Evolutionary conservation across 352 stramenopile species (phyloP), one percentile per base, ranked within the genome.

Genomic region (Albugo laibachii): DNA sequence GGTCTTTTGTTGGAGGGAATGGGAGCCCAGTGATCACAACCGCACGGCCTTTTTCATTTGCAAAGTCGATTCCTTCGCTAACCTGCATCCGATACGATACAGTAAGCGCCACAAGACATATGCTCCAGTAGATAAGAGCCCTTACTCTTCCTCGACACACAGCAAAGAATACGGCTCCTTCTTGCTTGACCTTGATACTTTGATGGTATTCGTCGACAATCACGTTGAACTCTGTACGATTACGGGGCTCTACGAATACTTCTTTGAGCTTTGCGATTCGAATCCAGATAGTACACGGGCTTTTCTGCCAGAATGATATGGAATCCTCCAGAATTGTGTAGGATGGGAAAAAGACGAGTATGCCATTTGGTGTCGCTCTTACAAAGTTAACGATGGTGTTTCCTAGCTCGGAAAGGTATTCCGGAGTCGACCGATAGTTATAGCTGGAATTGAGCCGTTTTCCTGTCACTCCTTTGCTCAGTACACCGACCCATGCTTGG

Each of bases 261-360:
- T 80, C 62, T 47, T 91, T 91, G 47, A 83, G 69, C 37, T 83
- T 67, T 15, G 64, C 48, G 12, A 91, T 69, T 11, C 78, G 65
- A 49, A 83, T 65, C 78, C 78, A 91, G 58, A 91, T 85, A 1
- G 70, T 62, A 11, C 54, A 48, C 6, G 59, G 54, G 18, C 63
- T 56, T 5, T 56, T 61, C 43, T 75, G 60, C 88, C 87, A 96
- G 18, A 67, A 56, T 8, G 67, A 57, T 13, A 95, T 61, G 35
- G 65, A 87, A 40, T 83, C 61, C 55, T 97, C 69, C 62, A 99
- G 80, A 45, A 96, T 92, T n/a, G 67, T 71, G 52, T 99, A 99
- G 38, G 88, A 98, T n/a, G 96, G 95, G 53, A 99, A 99, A 62
- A 99, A 99, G 0, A 99, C 79, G 14, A 99, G 79, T 45, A 99